Evolutionary conservation across 805 yeast genomes (phyloP).

Genomic region (Pichia pseudocactophila): DNA sequence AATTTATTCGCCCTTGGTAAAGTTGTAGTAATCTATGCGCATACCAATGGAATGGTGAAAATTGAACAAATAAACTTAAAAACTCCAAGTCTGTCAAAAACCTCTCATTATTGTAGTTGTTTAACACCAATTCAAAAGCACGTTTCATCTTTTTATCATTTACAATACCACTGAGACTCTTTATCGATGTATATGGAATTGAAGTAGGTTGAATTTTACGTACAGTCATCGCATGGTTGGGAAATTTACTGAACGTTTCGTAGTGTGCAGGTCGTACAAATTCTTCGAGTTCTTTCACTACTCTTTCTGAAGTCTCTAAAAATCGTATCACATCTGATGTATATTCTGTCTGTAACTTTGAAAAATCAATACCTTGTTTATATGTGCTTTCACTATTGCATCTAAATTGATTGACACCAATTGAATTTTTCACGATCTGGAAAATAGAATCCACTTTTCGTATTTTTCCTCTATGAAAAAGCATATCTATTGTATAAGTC

Average conservation of each 20-base stretch:
- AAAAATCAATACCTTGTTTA: not conserved
- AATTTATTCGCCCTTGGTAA: constrained; percentile 15
- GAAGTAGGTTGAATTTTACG: constrained; percentile 1
- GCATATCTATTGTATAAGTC: not conserved
- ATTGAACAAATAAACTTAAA: constrained; percentile 16
- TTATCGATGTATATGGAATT: constrained; percentile 3
- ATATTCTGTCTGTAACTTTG: not conserved
- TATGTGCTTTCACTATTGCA: not conserved
- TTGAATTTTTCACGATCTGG: not conserved
- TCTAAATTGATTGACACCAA: not conserved
- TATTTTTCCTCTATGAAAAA: constrained; percentile 5
- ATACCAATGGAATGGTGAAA: constrained; percentile 11
- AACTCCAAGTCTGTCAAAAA: constrained; percentile 19
- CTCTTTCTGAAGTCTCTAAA: constrained; percentile 2
- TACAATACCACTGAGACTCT: constrained; percentile 3
- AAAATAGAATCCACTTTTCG: not conserved
- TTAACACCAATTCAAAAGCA: constrained; percentile 6
- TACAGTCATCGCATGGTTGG: not conserved
- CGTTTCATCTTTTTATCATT: constrained; percentile 5
- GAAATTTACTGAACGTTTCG: constrained; percentile 1
- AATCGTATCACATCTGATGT: constrained; percentile 3
- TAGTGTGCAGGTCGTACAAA: constrained; percentile 5
- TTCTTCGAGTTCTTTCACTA: constrained; percentile 1
- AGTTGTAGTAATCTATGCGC: constrained; percentile 15
- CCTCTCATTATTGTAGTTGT: constrained; percentile 2